Base-by-base conservation (phyloP, 1,284 basidiomycete genomes). In the Sporisorium sorghi region DNA sequence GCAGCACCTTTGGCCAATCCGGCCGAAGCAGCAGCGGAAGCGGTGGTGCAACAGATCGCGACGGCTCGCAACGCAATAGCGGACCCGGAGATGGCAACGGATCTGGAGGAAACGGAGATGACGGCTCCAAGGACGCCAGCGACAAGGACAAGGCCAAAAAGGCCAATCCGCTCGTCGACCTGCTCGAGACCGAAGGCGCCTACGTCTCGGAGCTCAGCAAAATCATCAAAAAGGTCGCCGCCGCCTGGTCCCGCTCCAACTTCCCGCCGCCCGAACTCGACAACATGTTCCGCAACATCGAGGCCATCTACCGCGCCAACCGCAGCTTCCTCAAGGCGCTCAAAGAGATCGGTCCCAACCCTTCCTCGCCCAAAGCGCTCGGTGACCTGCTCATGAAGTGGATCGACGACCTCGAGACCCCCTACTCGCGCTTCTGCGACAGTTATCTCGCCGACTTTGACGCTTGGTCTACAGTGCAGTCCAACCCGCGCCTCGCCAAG, bases 381-480 rank as follows among this genome's bases (percentile, higher is more conserved):
- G 96, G 96, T 50, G 96, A 98, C 85, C 86, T 99, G 49, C 88
- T 99, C 63, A 97, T 98, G 92, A 91, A 92, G 86, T 99, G 95
- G 96, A 94, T 96, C 77, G 79, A 89, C 85, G 65, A 68, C 47
- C 73, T 84, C 43, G 92, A 94, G 68, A 87, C 87, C 8, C 92
- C 97, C 1, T 99, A 99, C 84, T 90, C 90, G 54, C 89, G 88
- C 50, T 99, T 96, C 85, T 90, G 89, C 73, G 87, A 88, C 42
- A 90, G 89, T 71, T 97, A 89, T 82, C 87, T 89, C 63, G 85
- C 87, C 52, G 93, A 92, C 6, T 97, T 97, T 78, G 93, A 98
- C 84, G 85, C 85, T 0, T 97, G 92, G 91, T 87, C 89, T 1
- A 90, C 91, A 12, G 91, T 97, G 32, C 88, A 89, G 71, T 87